Evolutionary conservation across 192 early-diverging fungal genomes (phyloP).

Genomic region (Cetraspora pellucida): DNA sequence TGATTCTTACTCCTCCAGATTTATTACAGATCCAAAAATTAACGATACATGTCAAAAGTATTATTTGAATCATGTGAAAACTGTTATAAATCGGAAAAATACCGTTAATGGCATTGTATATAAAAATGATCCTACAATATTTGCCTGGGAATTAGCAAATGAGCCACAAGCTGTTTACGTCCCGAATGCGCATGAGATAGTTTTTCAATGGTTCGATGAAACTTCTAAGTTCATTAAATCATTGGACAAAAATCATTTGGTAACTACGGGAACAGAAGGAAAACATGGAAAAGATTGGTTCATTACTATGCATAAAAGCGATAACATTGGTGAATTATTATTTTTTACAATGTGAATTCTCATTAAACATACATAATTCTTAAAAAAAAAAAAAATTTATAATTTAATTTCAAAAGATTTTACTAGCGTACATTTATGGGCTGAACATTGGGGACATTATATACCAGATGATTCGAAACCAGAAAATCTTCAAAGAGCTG

Average conservation of each 20-base stretch:
- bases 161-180: constrained; percentile 59
- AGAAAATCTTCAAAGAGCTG: constrained; percentile 42
- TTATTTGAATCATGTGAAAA: constrained; percentile 52
- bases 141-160: constrained; percentile 74
- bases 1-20: constrained; percentile 50
- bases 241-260: constrained; percentile 58
- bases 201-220: constrained; percentile 55
- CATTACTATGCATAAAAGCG: constrained; percentile 48
- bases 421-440: constrained; percentile 41
- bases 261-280: constrained; percentile 66
- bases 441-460: constrained; percentile 61
- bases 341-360: constrained; percentile 43
- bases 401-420: background rate
- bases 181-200: constrained; percentile 4
- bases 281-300: constrained; percentile 59
- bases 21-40: constrained; percentile 49
- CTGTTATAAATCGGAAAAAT: constrained; percentile 52
- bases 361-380: background rate
- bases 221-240: constrained; percentile 52
- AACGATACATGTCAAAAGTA: constrained; percentile 37
- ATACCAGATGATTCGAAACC: constrained; percentile 48
- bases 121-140: constrained; percentile 59
- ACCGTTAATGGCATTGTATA: constrained; percentile 53
- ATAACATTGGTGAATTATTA: constrained; percentile 52
- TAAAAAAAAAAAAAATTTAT: background rate